Percentiles rank a stretch among this genome's conserved stretches.
Conservation (phyloP, 495 filamentous ascomycete genomes). For the Chlorociboria aeruginascens region DNA sequence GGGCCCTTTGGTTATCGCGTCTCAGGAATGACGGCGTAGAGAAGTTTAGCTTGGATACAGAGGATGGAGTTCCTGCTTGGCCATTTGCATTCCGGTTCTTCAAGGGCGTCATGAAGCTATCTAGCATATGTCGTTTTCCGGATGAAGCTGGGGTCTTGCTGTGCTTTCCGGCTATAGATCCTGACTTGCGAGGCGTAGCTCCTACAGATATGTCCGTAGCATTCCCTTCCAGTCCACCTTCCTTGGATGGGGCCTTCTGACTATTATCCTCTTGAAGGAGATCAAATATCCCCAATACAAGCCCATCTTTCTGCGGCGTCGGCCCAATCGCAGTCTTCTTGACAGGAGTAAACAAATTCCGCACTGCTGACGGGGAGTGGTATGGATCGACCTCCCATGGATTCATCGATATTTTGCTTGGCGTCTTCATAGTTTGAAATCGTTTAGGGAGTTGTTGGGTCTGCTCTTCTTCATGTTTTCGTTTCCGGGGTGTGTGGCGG, state of each 20-base stretch:
- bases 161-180: slow-evolving; percentile 16
- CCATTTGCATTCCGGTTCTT: slow-evolving; percentile 24
- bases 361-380: slow-evolving; percentile 44
- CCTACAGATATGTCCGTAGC: background rate
- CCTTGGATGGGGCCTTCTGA: slow-evolving; percentile 5
- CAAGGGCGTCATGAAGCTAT: slow-evolving; percentile 54
- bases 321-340: slow-evolving; percentile 53
- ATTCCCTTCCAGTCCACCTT: background rate
- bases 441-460: slow-evolving; percentile 6
- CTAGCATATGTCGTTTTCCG: slow-evolving; percentile 47
- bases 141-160: slow-evolving; percentile 46
- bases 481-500: slow-evolving; percentile 20
- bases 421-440: slow-evolving; percentile 12
- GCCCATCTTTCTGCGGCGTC: slow-evolving; percentile 84
- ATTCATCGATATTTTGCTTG: slow-evolving; percentile 25
- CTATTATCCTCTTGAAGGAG: slow-evolving; percentile 47
- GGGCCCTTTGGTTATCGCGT: slow-evolving; percentile 29
- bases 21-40: slow-evolving; percentile 69
- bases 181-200: slow-evolving; percentile 12
- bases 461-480: slow-evolving; percentile 30
- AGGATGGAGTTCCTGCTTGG: slow-evolving; percentile 31
- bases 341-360: slow-evolving; percentile 47
- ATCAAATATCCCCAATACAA: slow-evolving; percentile 85
- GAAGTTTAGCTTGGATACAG: slow-evolving; percentile 38
- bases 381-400: slow-evolving; percentile 35